Evolutionary conservation across 768 basidiomycete species (phyloP), one percentile per base, ranked within the genome.

Genomic region (Pseudohyphozyma bogoriensis): DNA sequence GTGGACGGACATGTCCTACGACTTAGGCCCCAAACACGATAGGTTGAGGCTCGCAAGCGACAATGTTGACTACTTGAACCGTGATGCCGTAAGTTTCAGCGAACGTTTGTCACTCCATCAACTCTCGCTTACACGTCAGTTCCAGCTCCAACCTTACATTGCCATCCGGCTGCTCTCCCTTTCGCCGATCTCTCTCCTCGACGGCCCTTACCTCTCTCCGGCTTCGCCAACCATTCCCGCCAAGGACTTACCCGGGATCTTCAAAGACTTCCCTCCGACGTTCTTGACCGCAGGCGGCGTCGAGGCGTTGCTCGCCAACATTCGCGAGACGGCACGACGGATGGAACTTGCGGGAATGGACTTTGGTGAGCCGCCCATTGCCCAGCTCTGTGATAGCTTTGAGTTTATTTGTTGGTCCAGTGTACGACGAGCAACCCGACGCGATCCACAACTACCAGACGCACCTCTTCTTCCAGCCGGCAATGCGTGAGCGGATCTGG

Each of bases 121-220:
- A 6, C n/a, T n/a, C n/a, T n/a, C n/a, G n/a, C n/a, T n/a, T n/a
- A n/a, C 24, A 2, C 2, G 1, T 13, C 52, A 12, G 10, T 26
- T 5, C 36, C 52, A 54, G 52, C 24, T 54, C 24, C 52, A 54
- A 40, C 52, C 52, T 26, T 54, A 54, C 37, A 39, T 54, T 15
- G 24, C 52, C 37, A 16, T 16, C 7, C 52, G 52, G 15, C 52
- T 54, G 10, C 52, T 54, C 37, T 18, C 10, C 37, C 13, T 16
- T 28, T 20, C 20, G 24, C 37, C 37, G 24, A n/a, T 54, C 52
- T 54, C 52, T 26, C 52, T 54, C 37, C 24, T 54, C 52, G 52
- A 54, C 52, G 28, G 28, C 4, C 37, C 52, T 28, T 54, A 40
- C 37, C 52, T 54, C 52, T 54, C 52, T 20, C 52, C 52, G 5